Base-by-base conservation (phyloP, 768 basidiomycete genomes). In the Hemileccinum rubropunctum region DNA sequence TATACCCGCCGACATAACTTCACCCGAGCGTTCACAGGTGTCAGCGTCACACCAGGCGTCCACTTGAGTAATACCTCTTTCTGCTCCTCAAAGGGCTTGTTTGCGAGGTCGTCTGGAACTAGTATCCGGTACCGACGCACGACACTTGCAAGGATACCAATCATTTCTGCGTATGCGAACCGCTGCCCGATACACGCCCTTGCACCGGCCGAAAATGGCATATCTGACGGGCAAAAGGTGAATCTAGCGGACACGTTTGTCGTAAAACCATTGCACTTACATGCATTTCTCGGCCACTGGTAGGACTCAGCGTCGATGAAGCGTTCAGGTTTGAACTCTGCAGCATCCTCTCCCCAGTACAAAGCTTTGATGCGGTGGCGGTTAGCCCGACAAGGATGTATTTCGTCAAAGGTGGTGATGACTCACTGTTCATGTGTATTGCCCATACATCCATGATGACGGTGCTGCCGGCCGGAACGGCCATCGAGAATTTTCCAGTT, bases 271-370 rank as follows among this genome's bases (percentile, higher is more conserved):
- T 13, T 15, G 12, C 21, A 40, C 76, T 39, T 48, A 76, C 77
- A 78, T 13, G 76, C 78, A 47, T 78, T 69, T 20, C 79, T 72
- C 13, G 77, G 79, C 78, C 78, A 81, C 27, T 68, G 68, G 47
- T 80, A 79, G 1, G 69, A 62, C 6, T 70, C 70, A 0, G 75
- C 77, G 44, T 80, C 78, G 26, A 81, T 67, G 58, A 80, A 81
- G 0, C 76, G 71, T 39, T 76, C 75, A 0, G 78, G 78, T 40
- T 63, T 77, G 66, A 78, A 81, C n/a, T 71, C 69, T 10, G 51
- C 60, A 0, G 48, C 66, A 45, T 80, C 77, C 13, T 68, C 59
- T 8, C 79, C 79, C 79, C 79, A 80, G 38, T 76, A 69, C 14
- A 76, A 61, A 3, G 75, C 79, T 81, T 38, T 8, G 28, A 30